Evolutionary conservation across 768 basidiomycete species (phyloP).

Genomic region (Lactarius deliciosus): DNA sequence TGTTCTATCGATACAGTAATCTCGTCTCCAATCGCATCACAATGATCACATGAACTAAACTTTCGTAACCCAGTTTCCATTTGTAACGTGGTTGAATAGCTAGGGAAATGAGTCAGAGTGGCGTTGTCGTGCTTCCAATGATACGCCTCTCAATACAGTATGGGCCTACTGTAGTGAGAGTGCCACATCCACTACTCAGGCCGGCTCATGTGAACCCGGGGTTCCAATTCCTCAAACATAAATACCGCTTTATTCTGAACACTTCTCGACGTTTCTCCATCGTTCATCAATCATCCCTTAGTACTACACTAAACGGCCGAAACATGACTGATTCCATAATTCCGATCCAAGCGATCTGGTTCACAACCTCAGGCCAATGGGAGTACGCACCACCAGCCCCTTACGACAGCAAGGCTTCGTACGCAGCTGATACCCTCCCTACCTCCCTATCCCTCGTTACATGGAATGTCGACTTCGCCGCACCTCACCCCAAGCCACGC

Average conservation of each 20-base stretch:
- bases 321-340: conserved; percentile 9
- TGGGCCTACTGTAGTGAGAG: background rate
- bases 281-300: background rate
- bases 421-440: conserved; percentile 34
- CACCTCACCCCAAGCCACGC: conserved; percentile 42
- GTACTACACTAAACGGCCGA: background rate
- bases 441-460: conserved; percentile 55
- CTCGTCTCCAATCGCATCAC: conserved; percentile 1
- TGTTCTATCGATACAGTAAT: background rate
- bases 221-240: background rate
- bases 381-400: conserved; percentile 35
- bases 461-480: conserved; percentile 67
- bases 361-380: conserved; percentile 13
- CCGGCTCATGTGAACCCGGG: background rate
- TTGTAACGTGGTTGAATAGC: background rate
- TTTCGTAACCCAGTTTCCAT: background rate
- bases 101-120: background rate
- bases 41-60: background rate
- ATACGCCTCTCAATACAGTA: background rate
- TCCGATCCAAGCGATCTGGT: conserved; percentile 2
- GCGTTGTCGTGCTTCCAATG: background rate
- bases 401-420: conserved; percentile 35
- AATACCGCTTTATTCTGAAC: background rate
- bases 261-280: background rate
- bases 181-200: background rate